phyloP scores from a whole-genome alignment of 129 eudicot genomes.

The Centella asiatica region DNA sequence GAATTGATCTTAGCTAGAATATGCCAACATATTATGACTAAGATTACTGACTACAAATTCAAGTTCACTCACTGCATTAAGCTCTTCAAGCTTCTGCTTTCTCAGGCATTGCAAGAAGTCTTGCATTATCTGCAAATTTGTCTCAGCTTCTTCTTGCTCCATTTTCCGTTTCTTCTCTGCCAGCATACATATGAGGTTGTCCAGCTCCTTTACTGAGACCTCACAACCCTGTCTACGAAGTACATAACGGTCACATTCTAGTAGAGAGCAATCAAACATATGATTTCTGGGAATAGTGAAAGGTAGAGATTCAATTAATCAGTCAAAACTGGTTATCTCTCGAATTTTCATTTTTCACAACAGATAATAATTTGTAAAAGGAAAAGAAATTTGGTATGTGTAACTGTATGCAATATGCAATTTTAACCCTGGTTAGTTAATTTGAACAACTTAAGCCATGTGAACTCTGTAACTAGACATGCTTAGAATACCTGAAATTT shows the following conservation, averaged over 20 bases:
- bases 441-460: no score
- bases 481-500: no score
- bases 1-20: background rate
- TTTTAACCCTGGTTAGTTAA: no score
- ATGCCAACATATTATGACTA: background rate
- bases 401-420: no score
- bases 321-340: no score
- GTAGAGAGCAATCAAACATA: slow-evolving; percentile 14
- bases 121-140: slow-evolving; percentile 69
- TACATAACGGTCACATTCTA: slow-evolving; percentile 27
- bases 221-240: slow-evolving; percentile 89
- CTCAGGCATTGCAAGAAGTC: slow-evolving; percentile 61
- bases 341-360: no score
- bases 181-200: slow-evolving; percentile 51
- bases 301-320: no score
- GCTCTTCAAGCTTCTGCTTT: slow-evolving; percentile 82
- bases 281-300: no score
- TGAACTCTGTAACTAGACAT: no score
- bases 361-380: no score
- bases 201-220: slow-evolving; percentile 83
- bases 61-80: slow-evolving; percentile 54
- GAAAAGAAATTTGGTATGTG: no score
- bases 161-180: slow-evolving; percentile 77
- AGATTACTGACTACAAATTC: background rate
- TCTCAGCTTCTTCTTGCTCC: slow-evolving; percentile 96